Base-by-base conservation (phyloP, 2,329 filamentous ascomycete species). In the Fusarium redolens region DNA sequence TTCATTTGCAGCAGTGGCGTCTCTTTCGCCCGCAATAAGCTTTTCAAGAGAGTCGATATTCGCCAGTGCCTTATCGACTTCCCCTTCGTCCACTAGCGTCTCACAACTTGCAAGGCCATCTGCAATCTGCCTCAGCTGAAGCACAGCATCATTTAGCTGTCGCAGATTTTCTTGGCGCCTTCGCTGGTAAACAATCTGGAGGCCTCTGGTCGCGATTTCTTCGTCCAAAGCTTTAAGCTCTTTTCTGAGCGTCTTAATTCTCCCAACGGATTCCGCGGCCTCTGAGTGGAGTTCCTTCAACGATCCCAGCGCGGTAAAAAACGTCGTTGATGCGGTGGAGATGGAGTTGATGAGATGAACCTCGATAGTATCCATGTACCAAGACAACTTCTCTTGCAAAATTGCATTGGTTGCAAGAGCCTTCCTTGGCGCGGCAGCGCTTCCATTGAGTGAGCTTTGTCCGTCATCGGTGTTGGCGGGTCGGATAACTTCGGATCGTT, bases 341-440 rank as follows among this genome's bases (percentile, higher is more conserved):
- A 99, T 99, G 0, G 95, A 97, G 37, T 94, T 94, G 76, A 99
- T 98, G 12, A 99, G 86, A 80, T 99, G 96, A 61, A 99, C 94
- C 80, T 99, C 96, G 28, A 99, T 95, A 0, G 96, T 99, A 80
- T 99, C 96, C 95, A 99, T 97, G 81, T 99, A 99, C 96, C 96
- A 99, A 1, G 96, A 98, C 17, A 99, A 86, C 82, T 99, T 99
- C 82, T 99, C 96, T 80, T 99, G 96, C 40, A 99, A 82, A 65
- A 99, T 99, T 0, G 96, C 96, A 82, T 99, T 99, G 1, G 95
- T 98, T 12, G 96, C 96, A 33, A 99, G 86, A 2, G 94, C 93
- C 80, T 98, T 98, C 68, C 96, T 90, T 13, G 93, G 91, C 4
- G 79, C 78, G 28, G 87, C 83, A 1, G 87, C 83, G 56, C 84